Evolutionary conservation across 2,329 filamentous ascomycete genomes (phyloP), one percentile per base, ranked within the genome.

Genomic region (Trichoderma hamatum): DNA sequence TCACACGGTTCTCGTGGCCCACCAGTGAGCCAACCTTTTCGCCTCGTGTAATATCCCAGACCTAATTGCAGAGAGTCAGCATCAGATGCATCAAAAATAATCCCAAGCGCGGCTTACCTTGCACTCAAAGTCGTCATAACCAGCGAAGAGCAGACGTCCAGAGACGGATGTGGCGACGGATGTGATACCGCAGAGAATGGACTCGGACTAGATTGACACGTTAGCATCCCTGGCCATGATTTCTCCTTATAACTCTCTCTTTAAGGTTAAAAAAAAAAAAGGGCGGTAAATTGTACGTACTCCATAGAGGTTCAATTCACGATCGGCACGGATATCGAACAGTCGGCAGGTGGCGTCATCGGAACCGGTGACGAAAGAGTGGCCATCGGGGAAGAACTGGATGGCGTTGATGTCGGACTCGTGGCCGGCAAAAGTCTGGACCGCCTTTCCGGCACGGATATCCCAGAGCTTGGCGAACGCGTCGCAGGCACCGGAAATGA

Each of bases 351-450:
- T 97, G 67, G 96, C 96, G 79, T 99, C 96, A 76, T 99, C 96
- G 55, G 96, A 98, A 69, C 96, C 96, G 67, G 96, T 98, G 73
- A 97, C 96, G 78, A 99, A 98, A 30, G 96, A 97, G 81, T 98
- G 97, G 71, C 96, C 96, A 78, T 98, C 96, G 66, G 96, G 96
- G 89, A 98, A 98, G 85, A 98, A 99, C 80, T 98, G 96, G 73
- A 99, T 97, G 75, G 96, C 96, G 81, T 99, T 99, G 85, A 99
- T 99, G 78, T 99, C 96, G 55, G 94, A 97, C 82, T 98, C 96
- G 82, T 98, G 96, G 32, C 96, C 96, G 65, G 96, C 94, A 81
- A 99, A 99, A 2, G 96, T 99, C 85, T 99, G 96, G 64, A 97
- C 94, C 73, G 96, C 96, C 86, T 97, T 97, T 77, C 96, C 95